These are phyloP conservation scores for Bolboschoenoplectus hybrid DNA, from an alignment of 202 grass and related monocot genomes.

Conservation along the genomic window DNA sequence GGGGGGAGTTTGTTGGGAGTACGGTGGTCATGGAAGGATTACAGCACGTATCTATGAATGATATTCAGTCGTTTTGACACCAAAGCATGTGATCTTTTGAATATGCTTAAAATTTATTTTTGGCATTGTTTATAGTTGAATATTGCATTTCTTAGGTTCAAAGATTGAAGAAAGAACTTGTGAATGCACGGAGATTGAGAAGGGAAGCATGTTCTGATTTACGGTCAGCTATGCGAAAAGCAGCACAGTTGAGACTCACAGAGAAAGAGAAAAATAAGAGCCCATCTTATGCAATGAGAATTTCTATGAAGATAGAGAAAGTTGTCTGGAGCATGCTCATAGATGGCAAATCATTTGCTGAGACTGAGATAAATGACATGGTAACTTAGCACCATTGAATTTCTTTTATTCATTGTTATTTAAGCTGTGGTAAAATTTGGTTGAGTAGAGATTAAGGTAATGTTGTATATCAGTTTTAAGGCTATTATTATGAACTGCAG, in stretches of 20 bases:
- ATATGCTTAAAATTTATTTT: neutral
- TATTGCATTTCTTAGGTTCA: slow-evolving; percentile 51
- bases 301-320: slow-evolving; percentile 88
- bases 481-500: slow-evolving; percentile 3
- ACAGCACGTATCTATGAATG: neutral
- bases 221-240: slow-evolving; percentile 83
- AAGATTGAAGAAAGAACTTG: slow-evolving; percentile 79
- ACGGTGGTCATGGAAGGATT: neutral
- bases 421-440: neutral
- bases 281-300: slow-evolving; percentile 97
- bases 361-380: slow-evolving; percentile 94
- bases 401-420: slow-evolving; percentile 35
- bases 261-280: slow-evolving; percentile 99
- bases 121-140: neutral
- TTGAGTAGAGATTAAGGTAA: neutral
- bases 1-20: too few relatives aligned
- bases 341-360: slow-evolving; percentile 95
- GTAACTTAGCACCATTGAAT: slow-evolving; percentile 48
- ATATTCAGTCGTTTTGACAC: neutral
- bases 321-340: slow-evolving; percentile 89
- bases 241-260: slow-evolving; percentile 75
- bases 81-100: neutral
- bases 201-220: slow-evolving; percentile 84
- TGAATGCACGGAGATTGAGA: slow-evolving; percentile 57
- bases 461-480: neutral